These are phyloP conservation scores for Teunomyces barrocoloradensis DNA, from an alignment of 805 yeast species.

Conservation along the genomic window DNA sequence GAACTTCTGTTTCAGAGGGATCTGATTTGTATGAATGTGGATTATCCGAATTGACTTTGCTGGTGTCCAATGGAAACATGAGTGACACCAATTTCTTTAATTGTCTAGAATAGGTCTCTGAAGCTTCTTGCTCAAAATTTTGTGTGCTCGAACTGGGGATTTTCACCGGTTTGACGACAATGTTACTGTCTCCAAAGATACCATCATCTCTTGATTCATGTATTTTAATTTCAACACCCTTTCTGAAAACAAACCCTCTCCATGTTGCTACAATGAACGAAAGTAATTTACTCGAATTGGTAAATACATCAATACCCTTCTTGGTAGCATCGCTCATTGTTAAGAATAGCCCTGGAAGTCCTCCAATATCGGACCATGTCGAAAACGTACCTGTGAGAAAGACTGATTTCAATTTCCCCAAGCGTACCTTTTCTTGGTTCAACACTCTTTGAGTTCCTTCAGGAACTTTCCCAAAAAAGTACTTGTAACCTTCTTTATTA, in stretches of 20 bases:
- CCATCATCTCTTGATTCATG: conserved; percentile 27
- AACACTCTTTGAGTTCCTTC: conserved; percentile 85
- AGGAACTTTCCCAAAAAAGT: conserved; percentile 73
- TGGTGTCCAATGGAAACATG: conserved; percentile 58
- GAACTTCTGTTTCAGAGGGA: conserved; percentile 36
- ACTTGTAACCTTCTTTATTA: conserved; percentile 50
- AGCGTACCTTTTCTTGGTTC: conserved; percentile 55
- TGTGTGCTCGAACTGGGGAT: conserved; percentile 11
- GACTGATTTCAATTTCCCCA: conserved; percentile 59
- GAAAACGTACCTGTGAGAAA: conserved; percentile 73
- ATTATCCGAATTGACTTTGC: conserved; percentile 33
- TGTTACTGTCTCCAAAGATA: conserved; percentile 33
- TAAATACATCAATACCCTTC: conserved; percentile 51
- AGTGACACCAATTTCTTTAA: conserved; percentile 40
- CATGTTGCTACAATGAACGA: conserved; percentile 68
- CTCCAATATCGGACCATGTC: conserved; percentile 81
- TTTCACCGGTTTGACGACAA: conserved; percentile 39
- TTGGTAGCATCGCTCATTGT: conserved; percentile 79
- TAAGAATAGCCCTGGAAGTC: conserved; percentile 84
- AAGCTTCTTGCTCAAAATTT: neutral
- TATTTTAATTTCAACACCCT: conserved; percentile 55
- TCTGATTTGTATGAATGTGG: conserved; percentile 38
- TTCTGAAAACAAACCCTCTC: conserved; percentile 83
- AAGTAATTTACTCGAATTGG: conserved; percentile 33
- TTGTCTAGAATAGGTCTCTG: conserved; percentile 10